These are phyloP conservation scores for Pleurotus eryngii DNA, from an alignment of 768 basidiomycete genomes.

Conservation along the genomic window DNA sequence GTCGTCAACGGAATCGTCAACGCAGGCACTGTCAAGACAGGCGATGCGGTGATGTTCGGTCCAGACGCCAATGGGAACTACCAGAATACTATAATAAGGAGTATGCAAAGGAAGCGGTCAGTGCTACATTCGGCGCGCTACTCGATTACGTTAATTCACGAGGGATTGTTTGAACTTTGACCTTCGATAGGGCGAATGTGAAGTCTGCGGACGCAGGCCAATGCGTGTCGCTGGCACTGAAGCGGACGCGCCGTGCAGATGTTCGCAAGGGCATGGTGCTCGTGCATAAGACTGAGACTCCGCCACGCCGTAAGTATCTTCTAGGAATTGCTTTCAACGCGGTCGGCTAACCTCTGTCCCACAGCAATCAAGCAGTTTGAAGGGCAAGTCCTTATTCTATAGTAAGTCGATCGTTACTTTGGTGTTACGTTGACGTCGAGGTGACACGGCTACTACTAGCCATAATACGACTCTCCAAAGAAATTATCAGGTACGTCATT, in stretches of 20 bases:
- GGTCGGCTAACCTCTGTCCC: background rate
- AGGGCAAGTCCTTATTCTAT: conserved; percentile 90
- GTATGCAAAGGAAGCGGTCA: conserved; percentile 90
- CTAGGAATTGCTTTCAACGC: background rate
- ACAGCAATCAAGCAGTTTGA: conserved; percentile 83
- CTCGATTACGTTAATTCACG: no score
- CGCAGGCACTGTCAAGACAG: conserved; percentile 68
- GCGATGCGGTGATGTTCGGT: conserved; percentile 81
- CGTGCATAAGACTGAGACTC: conserved; percentile 72
- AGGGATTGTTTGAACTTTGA: no score
- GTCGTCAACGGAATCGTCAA: conserved; percentile 85
- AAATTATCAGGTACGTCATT: conserved; percentile 75
- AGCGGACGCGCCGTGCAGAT: conserved; percentile 75
- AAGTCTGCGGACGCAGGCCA: conserved; percentile 90
- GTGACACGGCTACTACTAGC: conserved; percentile 30
- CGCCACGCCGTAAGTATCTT: conserved; percentile 60
- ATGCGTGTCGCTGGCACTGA: conserved; percentile 89
- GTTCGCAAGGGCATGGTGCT: conserved; percentile 96
- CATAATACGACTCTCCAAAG: conserved; percentile 92
- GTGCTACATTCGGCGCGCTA: no score
- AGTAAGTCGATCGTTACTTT: conserved; percentile 47
- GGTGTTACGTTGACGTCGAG: no score
- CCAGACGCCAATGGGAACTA: conserved; percentile 93
- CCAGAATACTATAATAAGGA: conserved; percentile 74
- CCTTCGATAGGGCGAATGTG: conserved; percentile 58